phyloP scores from a whole-genome alignment of 352 stramenopile genomes.

The Phytophthora kernoviae region DNA sequence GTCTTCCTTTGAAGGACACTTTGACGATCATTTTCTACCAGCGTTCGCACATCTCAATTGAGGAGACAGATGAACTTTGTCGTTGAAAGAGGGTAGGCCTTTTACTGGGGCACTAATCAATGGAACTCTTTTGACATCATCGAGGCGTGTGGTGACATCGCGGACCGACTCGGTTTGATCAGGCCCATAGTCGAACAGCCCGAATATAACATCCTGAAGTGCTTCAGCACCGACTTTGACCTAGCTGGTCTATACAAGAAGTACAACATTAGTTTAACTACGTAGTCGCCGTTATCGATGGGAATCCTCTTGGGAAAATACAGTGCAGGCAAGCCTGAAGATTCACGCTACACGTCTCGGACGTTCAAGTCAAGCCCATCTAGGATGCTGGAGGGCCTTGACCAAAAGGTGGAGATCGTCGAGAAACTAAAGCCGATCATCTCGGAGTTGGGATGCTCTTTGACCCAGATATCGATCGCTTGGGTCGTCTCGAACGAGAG shows the following conservation, averaged over 20 bases:
- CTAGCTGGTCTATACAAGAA: not conserved
- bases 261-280: not conserved
- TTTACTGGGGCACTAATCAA: not conserved
- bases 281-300: not conserved
- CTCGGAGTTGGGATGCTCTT: slow-evolving; percentile 46
- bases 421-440: slow-evolving; percentile 43
- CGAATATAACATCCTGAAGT: not conserved
- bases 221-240: not conserved
- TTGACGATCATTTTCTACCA: slow-evolving; percentile 1
- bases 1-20: too few species aligned
- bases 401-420: slow-evolving; percentile 38
- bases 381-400: not conserved
- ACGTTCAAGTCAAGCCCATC: not conserved
- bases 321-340: not conserved
- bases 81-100: not conserved
- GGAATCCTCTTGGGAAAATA: not conserved
- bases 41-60: not conserved
- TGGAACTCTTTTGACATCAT: not conserved
- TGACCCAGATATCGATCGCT: slow-evolving; percentile 47
- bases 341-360: not conserved
- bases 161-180: not conserved
- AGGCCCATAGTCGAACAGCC: not conserved
- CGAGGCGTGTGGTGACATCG: not conserved
- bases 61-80: slow-evolving; percentile 1
- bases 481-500: slow-evolving; percentile 50